Conservation (phyloP, 2,329 filamentous ascomycete species). For the Amesomyces nigricolor region DNA sequence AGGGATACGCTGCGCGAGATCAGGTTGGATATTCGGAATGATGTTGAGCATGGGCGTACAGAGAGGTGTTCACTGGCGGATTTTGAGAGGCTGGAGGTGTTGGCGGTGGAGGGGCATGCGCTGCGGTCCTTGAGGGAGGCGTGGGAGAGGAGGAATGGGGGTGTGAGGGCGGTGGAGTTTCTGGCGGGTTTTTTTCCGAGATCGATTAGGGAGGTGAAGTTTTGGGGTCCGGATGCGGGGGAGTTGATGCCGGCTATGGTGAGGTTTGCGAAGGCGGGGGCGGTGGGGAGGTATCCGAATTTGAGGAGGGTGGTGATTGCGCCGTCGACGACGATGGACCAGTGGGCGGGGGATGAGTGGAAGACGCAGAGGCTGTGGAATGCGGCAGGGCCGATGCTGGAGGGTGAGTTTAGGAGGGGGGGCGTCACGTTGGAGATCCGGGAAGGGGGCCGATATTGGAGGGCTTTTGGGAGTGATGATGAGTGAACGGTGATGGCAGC, state of each 20-base stretch:
- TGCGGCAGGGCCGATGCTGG: not conserved
- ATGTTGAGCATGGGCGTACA: not conserved
- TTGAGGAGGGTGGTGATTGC: conserved; percentile 5
- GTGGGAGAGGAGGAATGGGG: not conserved
- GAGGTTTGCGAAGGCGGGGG: conserved; percentile 8
- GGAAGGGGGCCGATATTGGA: too few relatives aligned
- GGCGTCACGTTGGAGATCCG: conserved; percentile 4
- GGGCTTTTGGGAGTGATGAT: too few relatives aligned
- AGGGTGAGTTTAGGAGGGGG: not conserved
- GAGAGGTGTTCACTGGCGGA: not conserved
- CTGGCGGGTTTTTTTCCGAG: not conserved
- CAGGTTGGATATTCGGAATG: not conserved
- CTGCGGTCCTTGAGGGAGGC: not conserved
- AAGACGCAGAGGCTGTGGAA: not conserved
- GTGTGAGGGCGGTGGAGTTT: conserved; percentile 2
- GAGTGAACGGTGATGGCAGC: too few relatives aligned
- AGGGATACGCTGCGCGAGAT: not conserved
- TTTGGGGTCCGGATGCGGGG: not conserved
- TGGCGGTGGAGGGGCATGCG: conserved; percentile 1
- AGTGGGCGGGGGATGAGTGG: not conserved
- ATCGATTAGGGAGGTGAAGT: conserved; percentile 3
- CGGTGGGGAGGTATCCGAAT: conserved; percentile 6
- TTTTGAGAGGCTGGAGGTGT: conserved; percentile 11
- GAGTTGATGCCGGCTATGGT: conserved; percentile 1
- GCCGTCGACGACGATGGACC: not conserved